phyloP scores from a whole-genome alignment of 2,329 filamentous ascomycete genomes.

The Verticillium albo-atrum region DNA sequence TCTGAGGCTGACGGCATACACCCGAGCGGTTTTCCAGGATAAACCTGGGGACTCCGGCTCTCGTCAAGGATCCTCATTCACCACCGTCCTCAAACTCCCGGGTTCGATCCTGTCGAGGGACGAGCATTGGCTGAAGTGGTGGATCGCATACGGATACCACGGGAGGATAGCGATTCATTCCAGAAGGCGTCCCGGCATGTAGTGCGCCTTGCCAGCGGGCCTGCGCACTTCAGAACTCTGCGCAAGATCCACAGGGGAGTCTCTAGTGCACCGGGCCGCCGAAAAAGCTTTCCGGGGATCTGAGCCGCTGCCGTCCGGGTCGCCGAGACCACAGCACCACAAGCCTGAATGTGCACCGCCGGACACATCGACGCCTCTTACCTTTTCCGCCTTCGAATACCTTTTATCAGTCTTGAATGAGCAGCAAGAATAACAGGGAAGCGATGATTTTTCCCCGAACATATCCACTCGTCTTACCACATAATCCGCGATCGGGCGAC shows the following conservation, averaged over 20 bases:
- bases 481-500: neutral
- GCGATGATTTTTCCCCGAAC: neutral
- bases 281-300: neutral
- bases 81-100: neutral
- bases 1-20: neutral
- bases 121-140: neutral
- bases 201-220: neutral
- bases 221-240: neutral
- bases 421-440: neutral
- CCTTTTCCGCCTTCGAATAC: neutral
- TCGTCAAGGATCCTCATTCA: neutral
- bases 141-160: neutral
- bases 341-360: neutral
- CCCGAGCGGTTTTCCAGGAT: neutral
- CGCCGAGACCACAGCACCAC: neutral
- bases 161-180: neutral
- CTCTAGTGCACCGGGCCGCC: neutral
- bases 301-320: neutral
- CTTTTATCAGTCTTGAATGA: neutral
- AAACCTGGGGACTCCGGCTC: neutral
- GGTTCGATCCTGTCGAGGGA: neutral
- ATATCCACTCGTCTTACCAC: neutral
- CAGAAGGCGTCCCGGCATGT: neutral
- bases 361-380: neutral
- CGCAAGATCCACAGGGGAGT: neutral